phyloP scores from a whole-genome alignment of 2,329 filamentous ascomycete species.

The Polytolypa hystricis region DNA sequence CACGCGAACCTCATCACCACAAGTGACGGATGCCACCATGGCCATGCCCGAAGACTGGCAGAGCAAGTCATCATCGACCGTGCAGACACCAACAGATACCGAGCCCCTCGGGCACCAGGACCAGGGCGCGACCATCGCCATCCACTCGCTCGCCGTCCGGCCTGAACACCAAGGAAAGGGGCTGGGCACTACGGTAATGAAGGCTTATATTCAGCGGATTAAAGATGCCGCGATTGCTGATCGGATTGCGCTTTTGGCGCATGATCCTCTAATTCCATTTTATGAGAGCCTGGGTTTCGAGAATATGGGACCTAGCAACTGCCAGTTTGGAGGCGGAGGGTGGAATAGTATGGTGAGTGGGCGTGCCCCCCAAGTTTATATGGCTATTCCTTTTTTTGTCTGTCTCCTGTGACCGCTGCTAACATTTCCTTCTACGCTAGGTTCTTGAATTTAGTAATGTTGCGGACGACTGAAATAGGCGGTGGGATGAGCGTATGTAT shows the following conservation, averaged over 20 bases:
- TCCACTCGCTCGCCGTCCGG: conserved; percentile 73
- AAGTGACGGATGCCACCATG: conserved; percentile 70
- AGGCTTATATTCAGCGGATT: conserved; percentile 66
- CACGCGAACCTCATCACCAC: conserved; percentile 52
- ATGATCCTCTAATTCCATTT: conserved; percentile 61
- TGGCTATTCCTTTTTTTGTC: conserved; percentile 1
- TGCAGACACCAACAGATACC: conserved; percentile 20
- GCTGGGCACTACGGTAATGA: conserved; percentile 62
- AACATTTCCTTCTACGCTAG: conserved; percentile 2
- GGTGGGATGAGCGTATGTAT: no score
- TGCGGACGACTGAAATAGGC: background rate
- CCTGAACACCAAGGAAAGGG: conserved; percentile 64
- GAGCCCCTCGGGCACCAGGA: conserved; percentile 58
- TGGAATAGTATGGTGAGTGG: conserved; percentile 69
- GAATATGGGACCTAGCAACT: conserved; percentile 56
- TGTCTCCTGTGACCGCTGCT: background rate
- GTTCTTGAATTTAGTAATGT: conserved; percentile 4
- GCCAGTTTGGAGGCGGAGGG: conserved; percentile 63
- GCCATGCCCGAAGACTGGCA: conserved; percentile 58
- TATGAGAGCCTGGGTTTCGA: conserved; percentile 68
- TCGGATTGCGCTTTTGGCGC: conserved; percentile 63
- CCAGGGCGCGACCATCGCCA: conserved; percentile 59
- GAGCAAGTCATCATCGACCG: conserved; percentile 28
- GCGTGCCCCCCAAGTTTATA: conserved; percentile 16
- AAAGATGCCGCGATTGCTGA: conserved; percentile 58